phyloP scores from a whole-genome alignment of 2,329 filamentous ascomycete species.

The Colletotrichum tropicale region DNA sequence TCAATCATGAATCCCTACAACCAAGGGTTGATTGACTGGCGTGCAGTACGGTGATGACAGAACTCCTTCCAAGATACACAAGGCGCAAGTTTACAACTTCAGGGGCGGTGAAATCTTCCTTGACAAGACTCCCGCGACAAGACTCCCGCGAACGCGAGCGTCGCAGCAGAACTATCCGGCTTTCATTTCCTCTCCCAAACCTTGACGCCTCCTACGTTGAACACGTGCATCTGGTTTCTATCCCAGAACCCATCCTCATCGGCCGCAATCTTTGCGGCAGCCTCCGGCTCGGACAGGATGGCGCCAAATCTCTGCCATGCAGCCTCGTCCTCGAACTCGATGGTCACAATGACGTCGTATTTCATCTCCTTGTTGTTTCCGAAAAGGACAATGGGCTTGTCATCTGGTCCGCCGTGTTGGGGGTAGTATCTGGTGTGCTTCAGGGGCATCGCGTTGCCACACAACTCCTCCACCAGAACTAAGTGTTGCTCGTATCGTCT shows the following conservation, averaged over 20 bases:
- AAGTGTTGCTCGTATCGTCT: constrained; percentile 9
- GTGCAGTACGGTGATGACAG: neutral
- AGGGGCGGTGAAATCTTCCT: neutral
- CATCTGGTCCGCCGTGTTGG: neutral
- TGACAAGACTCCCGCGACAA: neutral
- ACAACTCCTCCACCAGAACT: neutral
- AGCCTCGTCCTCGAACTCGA: constrained; percentile 3
- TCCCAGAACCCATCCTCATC: constrained; percentile 15
- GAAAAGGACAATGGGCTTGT: neutral
- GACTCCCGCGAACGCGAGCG: neutral
- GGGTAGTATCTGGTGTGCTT: constrained; percentile 4
- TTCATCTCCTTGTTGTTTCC: neutral
- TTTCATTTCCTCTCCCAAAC: constrained; percentile 6
- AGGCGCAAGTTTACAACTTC: neutral
- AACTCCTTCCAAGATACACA: neutral
- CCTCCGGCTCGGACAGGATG: neutral
- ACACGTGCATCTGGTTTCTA: neutral
- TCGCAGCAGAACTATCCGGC: neutral
- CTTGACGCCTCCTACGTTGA: neutral
- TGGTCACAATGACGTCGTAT: neutral
- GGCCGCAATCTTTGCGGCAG: neutral
- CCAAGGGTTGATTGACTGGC: neutral
- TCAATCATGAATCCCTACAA: neutral
- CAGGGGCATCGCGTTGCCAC: constrained; percentile 2
- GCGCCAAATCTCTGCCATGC: neutral